A percentile compares a stretch with the other conserved stretches of the same genome.
Evolutionary conservation across 352 stramenopile genomes (phyloP).

Genomic region (Phytophthora tentaculata): DNA sequence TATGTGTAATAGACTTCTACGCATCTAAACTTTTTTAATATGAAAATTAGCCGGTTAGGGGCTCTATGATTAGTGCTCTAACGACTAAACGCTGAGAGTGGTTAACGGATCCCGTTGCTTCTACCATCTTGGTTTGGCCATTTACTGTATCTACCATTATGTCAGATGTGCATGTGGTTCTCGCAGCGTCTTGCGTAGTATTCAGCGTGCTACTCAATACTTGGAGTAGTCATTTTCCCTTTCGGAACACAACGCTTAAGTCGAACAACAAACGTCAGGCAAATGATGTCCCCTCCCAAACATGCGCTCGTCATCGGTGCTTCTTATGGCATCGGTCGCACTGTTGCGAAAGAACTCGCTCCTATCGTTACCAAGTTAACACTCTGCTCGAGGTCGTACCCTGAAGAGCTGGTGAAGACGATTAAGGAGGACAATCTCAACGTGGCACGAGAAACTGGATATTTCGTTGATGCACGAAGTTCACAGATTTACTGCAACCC

Average conservation of each 20-base stretch:
- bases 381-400: slow-evolving; percentile 24
- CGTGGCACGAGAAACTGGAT: slow-evolving; percentile 24
- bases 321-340: slow-evolving; percentile 29
- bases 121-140: no score
- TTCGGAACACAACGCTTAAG: slow-evolving; percentile 8
- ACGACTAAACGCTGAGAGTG: no score
- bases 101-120: no score
- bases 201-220: slow-evolving; percentile 6
- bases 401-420: slow-evolving; percentile 9
- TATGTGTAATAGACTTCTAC: no score
- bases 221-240: slow-evolving; percentile 12
- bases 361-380: slow-evolving; percentile 32
- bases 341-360: slow-evolving; percentile 22
- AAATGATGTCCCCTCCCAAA: slow-evolving; percentile 27
- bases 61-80: no score
- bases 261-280: slow-evolving; percentile 21
- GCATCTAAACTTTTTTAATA: no score
- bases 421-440: slow-evolving; percentile 25
- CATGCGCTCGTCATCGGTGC: slow-evolving; percentile 33
- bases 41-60: no score
- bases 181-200: slow-evolving; percentile 8
- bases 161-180: slow-evolving; percentile 2
- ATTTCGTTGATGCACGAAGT: slow-evolving; percentile 22
- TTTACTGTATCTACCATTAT: no score
- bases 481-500: slow-evolving; percentile 20